These are phyloP conservation scores for Ogataea salicorniae DNA, from an alignment of 805 yeast genomes.

Conservation along the genomic window DNA sequence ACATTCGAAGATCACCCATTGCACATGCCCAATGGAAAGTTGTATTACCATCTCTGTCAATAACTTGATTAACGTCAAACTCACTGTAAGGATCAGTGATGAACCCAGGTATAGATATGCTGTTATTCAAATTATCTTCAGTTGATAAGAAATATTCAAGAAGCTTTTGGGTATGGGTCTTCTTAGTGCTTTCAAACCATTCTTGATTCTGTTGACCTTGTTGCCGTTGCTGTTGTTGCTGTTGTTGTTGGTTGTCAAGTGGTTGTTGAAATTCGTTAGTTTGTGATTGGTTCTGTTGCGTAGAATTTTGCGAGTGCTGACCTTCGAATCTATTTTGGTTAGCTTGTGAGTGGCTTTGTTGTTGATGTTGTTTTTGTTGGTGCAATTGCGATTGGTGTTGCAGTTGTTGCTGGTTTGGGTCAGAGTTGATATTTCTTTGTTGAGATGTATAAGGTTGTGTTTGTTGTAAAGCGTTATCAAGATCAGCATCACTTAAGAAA, in stretches of 20 bases:
- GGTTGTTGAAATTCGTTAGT: not conserved
- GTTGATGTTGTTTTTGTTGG: not conserved
- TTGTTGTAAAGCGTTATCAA: slow-evolving; percentile 37
- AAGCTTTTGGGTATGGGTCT: slow-evolving; percentile 41
- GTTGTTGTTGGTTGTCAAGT: not conserved
- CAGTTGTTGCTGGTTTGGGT: not conserved
- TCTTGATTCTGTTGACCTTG: slow-evolving; percentile 5
- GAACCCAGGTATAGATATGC: slow-evolving; percentile 52
- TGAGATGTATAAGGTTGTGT: slow-evolving; percentile 8
- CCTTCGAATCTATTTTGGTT: not conserved
- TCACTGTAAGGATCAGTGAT: slow-evolving; percentile 58
- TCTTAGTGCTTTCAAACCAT: slow-evolving; percentile 25
- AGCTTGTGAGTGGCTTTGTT: not conserved
- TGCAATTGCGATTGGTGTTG: not conserved
- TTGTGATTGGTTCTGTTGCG: not conserved
- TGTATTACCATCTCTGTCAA: slow-evolving; percentile 93
- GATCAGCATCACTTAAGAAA: slow-evolving; percentile 48
- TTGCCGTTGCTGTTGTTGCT: slow-evolving; percentile 1
- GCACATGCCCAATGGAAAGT: slow-evolving; percentile 98
- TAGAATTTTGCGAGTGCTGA: too few relatives aligned
- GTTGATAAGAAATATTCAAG: slow-evolving; percentile 52
- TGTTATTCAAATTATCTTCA: slow-evolving; percentile 38
- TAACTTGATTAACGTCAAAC: slow-evolving; percentile 68
- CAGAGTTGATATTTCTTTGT: not conserved
- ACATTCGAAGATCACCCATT: slow-evolving; percentile 77